phyloP scores from a whole-genome alignment of 148 eudicot species.

The Amaranthus palmeri region DNA sequence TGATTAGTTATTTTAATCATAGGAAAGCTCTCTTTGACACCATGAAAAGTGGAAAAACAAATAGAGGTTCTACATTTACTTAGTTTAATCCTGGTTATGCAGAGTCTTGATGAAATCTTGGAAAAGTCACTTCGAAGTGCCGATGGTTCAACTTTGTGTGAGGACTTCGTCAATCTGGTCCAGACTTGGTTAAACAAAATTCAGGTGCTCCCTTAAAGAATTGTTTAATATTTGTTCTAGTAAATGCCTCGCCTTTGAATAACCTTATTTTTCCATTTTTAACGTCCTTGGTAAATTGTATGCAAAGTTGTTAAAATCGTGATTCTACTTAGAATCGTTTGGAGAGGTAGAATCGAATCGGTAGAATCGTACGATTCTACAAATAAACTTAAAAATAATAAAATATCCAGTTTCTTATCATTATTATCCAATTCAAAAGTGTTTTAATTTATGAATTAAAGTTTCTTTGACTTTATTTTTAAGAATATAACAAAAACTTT shows the following conservation, averaged over 20 bases:
- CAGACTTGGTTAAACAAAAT: conserved; percentile 85
- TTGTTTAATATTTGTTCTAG: neutral
- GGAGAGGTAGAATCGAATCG: no score
- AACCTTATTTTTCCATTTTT: neutral
- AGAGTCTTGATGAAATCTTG: conserved; percentile 88
- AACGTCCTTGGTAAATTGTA: neutral
- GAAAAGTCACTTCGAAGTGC: conserved; percentile 69
- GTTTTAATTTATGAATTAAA: no score
- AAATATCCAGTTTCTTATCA: no score
- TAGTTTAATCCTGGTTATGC: conserved; percentile 30
- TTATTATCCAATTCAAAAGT: no score
- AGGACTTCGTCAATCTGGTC: conserved; percentile 72
- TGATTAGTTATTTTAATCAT: neutral
- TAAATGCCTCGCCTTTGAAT: neutral
- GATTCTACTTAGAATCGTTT: no score
- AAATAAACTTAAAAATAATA: no score
- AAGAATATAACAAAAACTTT: no score
- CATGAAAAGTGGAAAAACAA: neutral
- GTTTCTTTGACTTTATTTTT: no score
- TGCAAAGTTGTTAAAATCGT: no score
- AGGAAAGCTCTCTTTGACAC: no score
- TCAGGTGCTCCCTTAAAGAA: conserved; percentile 45
- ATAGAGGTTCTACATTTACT: neutral
- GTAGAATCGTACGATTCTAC: no score
- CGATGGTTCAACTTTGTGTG: conserved; percentile 71